These are phyloP conservation scores for Myxozyma lipomycoides DNA, from an alignment of 805 yeast species.

Conservation along the genomic window DNA sequence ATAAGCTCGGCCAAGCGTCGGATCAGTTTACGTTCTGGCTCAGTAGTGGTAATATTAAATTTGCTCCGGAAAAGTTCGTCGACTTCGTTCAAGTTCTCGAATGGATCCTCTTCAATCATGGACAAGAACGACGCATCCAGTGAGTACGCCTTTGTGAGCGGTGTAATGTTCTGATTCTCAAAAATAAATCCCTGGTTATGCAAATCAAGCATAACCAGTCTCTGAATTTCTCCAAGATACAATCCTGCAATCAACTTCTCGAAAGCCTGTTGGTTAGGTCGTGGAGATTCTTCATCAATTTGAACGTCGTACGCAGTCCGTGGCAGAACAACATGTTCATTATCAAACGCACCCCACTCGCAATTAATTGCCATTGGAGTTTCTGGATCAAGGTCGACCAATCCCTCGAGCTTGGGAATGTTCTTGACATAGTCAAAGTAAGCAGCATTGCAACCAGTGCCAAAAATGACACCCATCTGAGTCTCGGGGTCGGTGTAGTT, in stretches of 20 bases:
- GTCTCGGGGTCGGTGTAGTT: constrained; percentile 85
- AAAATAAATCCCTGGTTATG: constrained; percentile 62
- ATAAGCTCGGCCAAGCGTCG: constrained; percentile 80
- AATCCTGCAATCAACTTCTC: constrained; percentile 98
- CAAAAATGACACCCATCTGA: constrained; percentile 92
- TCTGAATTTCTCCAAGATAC: constrained; percentile 87
- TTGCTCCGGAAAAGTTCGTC: constrained; percentile 57
- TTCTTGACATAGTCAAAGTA: constrained; percentile 72
- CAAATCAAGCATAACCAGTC: constrained; percentile 74
- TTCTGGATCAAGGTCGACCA: constrained; percentile 57
- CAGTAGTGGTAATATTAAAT: constrained; percentile 62
- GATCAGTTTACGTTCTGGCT: constrained; percentile 74
- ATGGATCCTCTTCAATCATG: constrained; percentile 81
- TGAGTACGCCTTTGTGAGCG: constrained; percentile 59
- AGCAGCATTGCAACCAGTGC: constrained; percentile 82
- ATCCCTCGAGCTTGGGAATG: constrained; percentile 79
- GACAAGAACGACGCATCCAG: constrained; percentile 91
- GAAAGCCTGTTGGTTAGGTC: constrained; percentile 93
- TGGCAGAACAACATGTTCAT: constrained; percentile 78
- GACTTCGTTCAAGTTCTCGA: constrained; percentile 74
- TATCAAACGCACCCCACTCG: constrained; percentile 97
- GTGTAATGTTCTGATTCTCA: constrained; percentile 60
- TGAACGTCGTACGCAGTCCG: constrained; percentile 81
- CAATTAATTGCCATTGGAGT: constrained; percentile 94
- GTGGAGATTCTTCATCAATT: constrained; percentile 82